Conservation (phyloP, 1,139 yeast genomes). For the Debaryomyces subglobosus region DNA sequence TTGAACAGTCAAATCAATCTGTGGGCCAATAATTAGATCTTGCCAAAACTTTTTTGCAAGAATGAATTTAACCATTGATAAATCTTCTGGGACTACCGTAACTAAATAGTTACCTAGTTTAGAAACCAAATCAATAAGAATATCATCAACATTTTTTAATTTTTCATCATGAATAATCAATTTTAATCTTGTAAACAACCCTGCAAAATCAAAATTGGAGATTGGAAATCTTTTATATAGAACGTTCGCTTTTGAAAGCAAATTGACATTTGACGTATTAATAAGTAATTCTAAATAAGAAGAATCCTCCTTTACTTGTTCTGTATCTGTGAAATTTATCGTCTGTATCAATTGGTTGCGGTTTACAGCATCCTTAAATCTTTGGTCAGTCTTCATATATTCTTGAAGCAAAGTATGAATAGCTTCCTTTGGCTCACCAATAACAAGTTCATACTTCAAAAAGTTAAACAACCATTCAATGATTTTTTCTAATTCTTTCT, state of each 20-base stretch:
- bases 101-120: constrained; percentile 48
- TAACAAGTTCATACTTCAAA: constrained; percentile 43
- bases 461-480: constrained; percentile 57
- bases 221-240: constrained; percentile 38
- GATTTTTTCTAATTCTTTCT: constrained; percentile 23
- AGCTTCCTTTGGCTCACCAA: constrained; percentile 56
- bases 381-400: constrained; percentile 14
- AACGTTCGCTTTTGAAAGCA: constrained; percentile 16
- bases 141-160: constrained; percentile 10
- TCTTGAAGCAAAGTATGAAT: constrained; percentile 30
- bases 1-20: constrained; percentile 2
- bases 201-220: constrained; percentile 51
- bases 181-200: constrained; percentile 41
- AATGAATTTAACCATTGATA: constrained; percentile 19
- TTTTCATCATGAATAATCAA: constrained; percentile 26
- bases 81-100: constrained; percentile 17
- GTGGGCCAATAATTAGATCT: constrained; percentile 10
- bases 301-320: background rate
- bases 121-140: constrained; percentile 25
- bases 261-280: constrained; percentile 22
- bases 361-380: constrained; percentile 11
- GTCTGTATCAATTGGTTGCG: constrained; percentile 9
- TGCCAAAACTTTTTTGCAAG: constrained; percentile 22
- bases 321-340: constrained; percentile 7
- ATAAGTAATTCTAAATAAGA: constrained; percentile 27